Evolutionary conservation across 306 rosid species (phyloP).

Genomic region (Inga laurina): DNA sequence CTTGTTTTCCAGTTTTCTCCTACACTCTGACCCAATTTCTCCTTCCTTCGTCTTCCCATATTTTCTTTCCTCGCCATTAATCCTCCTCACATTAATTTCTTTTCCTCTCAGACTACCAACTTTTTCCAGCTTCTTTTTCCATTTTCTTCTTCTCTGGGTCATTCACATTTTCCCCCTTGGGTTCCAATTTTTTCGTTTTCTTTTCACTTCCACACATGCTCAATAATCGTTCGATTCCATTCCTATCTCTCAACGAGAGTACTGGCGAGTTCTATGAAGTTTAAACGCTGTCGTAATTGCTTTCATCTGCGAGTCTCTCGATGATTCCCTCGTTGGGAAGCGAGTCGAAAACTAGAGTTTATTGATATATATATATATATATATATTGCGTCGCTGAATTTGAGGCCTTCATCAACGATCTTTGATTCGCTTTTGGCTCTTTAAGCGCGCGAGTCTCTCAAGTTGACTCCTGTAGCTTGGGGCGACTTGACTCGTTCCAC

Average conservation of each 20-base stretch:
- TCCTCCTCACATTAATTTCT: background rate
- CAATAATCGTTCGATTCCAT: background rate
- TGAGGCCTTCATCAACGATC: background rate
- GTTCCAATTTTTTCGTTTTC: background rate
- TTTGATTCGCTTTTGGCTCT: background rate
- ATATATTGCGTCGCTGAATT: slow-evolving; percentile 10
- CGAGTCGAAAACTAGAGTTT: slow-evolving; percentile 8
- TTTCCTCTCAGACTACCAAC: background rate
- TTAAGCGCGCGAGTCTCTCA: slow-evolving; percentile 19
- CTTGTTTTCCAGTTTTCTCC: background rate
- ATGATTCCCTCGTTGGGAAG: background rate
- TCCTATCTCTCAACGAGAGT: background rate
- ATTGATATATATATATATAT: background rate
- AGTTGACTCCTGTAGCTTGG: slow-evolving; percentile 38
- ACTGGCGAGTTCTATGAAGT: background rate
- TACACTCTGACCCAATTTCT: background rate
- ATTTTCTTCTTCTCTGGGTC: background rate
- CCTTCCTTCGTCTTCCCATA: background rate
- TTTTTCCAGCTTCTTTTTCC: background rate
- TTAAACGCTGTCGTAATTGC: slow-evolving; percentile 20
- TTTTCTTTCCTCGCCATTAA: background rate
- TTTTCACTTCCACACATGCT: background rate
- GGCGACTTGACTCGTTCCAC: slow-evolving; percentile 27
- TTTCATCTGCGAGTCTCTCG: background rate
- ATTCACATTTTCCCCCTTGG: background rate